Percentiles rank a stretch among this genome's conserved stretches.
Evolutionary conservation across 345 rosid genomes (phyloP).

Genomic region (Brassica rapa): DNA sequence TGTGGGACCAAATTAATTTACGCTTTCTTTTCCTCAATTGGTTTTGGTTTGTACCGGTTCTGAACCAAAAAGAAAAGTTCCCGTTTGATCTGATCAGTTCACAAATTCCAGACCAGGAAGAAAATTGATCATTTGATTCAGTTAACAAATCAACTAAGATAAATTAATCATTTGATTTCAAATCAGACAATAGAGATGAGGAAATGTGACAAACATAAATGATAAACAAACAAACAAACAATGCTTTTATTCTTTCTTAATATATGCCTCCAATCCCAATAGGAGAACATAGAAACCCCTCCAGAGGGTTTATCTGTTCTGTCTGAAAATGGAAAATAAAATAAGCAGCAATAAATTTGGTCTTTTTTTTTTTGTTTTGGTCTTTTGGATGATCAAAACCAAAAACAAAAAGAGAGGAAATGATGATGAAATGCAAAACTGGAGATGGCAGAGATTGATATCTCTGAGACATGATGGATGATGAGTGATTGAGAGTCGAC

Average conservation of each 20-base stretch:
- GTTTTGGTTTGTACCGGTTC: background rate
- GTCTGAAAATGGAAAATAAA: background rate
- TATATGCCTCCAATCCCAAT: slow-evolving; percentile 1
- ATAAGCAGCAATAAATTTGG: background rate
- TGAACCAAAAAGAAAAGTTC: background rate
- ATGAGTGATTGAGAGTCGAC: slow-evolving; percentile 35
- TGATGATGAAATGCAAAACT: slow-evolving; percentile 36
- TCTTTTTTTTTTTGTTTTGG: background rate
- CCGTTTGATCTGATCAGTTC: background rate
- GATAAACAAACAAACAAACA: background rate
- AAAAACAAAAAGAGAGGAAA: background rate
- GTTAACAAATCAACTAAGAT: background rate
- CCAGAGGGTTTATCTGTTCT: background rate
- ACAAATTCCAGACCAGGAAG: background rate
- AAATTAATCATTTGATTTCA: background rate
- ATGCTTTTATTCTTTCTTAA: background rate
- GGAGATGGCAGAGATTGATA: slow-evolving; percentile 39
- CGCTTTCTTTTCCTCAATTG: background rate
- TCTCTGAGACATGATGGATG: slow-evolving; percentile 36
- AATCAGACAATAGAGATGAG: background rate
- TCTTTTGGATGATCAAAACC: slow-evolving; percentile 1
- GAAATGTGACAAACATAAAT: background rate
- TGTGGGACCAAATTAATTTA: no score
- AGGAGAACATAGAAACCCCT: background rate
- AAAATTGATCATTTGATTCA: background rate